phyloP scores from a whole-genome alignment of 495 filamentous ascomycete genomes.

The Tuber indicum region DNA sequence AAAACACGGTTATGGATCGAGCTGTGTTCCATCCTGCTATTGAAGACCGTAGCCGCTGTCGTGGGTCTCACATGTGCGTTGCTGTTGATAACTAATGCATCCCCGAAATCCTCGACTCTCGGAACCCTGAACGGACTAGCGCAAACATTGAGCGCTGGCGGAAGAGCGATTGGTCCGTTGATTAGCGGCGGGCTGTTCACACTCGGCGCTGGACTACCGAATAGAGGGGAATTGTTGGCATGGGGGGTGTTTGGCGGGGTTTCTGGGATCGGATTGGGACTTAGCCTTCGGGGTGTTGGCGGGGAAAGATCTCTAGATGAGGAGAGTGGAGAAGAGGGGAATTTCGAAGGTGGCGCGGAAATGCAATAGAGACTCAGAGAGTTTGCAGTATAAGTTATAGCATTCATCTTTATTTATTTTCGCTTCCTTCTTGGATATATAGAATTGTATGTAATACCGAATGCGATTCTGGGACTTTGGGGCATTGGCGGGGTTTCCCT shows the following conservation, averaged over 20 bases:
- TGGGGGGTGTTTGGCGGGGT: constrained; percentile 80
- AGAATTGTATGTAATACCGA: background rate
- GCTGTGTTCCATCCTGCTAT: constrained; percentile 66
- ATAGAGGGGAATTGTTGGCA: constrained; percentile 75
- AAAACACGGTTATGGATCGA: constrained; percentile 66
- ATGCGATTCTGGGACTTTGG: background rate
- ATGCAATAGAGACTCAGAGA: background rate
- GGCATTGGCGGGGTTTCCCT: background rate
- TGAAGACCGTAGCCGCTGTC: constrained; percentile 84
- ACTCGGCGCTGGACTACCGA: constrained; percentile 57
- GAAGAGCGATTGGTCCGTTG: constrained; percentile 82
- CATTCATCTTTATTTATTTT: background rate
- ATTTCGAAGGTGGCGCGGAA: constrained; percentile 41
- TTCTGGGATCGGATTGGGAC: constrained; percentile 65
- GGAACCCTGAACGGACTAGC: constrained; percentile 90
- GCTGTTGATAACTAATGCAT: constrained; percentile 86
- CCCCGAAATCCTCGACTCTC: constrained; percentile 74
- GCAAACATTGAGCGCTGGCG: constrained; percentile 86
- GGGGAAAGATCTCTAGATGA: constrained; percentile 51
- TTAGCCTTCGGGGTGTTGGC: constrained; percentile 63
- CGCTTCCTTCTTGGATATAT: background rate
- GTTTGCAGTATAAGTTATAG: background rate
- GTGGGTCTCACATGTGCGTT: constrained; percentile 84
- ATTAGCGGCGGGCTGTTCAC: constrained; percentile 79
- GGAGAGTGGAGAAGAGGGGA: constrained; percentile 50